Evolutionary conservation across 2,329 filamentous ascomycete species (phyloP), one percentile per base, ranked within the genome.

Genomic region (Thielaviopsis ethacetica): DNA sequence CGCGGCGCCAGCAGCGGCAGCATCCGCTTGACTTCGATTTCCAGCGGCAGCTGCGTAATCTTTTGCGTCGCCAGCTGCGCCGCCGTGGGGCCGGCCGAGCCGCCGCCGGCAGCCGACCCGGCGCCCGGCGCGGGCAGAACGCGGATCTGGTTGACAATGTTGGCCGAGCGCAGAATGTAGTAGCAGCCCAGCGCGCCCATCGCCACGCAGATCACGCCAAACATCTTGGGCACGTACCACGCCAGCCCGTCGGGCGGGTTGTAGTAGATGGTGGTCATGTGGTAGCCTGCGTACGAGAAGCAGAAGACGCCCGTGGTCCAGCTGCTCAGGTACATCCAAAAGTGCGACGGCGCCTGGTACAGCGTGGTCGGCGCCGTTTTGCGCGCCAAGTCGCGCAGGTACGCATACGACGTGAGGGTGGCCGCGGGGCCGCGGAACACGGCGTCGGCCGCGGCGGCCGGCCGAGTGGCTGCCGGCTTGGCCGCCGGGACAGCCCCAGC

Each of bases 291-390:
- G 65, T 76, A 81, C 44, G 68, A 64, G 59, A 80, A 72, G 68
- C 76, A 80, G 65, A 79, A 77, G 22, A 74, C 62, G 1, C 78
- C 78, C 26, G 79, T 76, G 15, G 71, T 68, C 68, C 83, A 83
- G 66, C 80, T 80, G 53, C 79, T 78, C 63, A 79, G 66, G 62
- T 84, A 76, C 68, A 83, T 85, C 69, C 76, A 75, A 59, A 78
- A 77, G 65, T 86, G 83, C 1, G 82, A 81, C 15, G 81, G 81
- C 1, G 79, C 77, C 65, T 83, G 75, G 72, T 86, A 88, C 51
- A 88, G 73, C 2, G 79, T 69, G 7, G 84, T 81, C 5, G 78
- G 75, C 1, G 74, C 70, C n/a, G 74, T 66, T 62, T 80, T 78
- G 60, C 73, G 71, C 15, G 80, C 77, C 44, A 88, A 75, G 61